phyloP scores from a whole-genome alignment of 2,329 filamentous ascomycete genomes.

The Metarhizium brunneum region DNA sequence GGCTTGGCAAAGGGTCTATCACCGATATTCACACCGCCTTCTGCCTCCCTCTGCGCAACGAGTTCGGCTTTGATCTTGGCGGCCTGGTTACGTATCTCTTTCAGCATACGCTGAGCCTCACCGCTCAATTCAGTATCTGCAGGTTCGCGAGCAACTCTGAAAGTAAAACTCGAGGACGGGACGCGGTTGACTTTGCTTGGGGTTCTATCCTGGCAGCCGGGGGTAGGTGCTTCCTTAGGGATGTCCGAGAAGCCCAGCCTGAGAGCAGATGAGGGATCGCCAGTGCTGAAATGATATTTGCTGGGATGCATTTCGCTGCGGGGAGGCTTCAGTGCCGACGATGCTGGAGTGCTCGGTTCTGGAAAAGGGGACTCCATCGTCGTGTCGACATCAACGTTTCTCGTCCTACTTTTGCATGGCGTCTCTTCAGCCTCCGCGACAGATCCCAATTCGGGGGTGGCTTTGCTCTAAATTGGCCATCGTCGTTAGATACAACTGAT shows the following conservation, averaged over 20 bases:
- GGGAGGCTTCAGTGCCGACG: conserved; percentile 58
- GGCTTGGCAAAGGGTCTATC: conserved; percentile 69
- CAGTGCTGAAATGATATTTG: conserved; percentile 67
- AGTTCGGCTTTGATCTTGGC: conserved; percentile 62
- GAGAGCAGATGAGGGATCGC: conserved; percentile 68
- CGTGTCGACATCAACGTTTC: conserved; percentile 11
- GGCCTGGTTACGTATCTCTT: conserved; percentile 63
- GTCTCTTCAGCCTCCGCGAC: conserved; percentile 35
- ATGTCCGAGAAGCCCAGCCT: conserved; percentile 76
- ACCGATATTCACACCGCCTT: conserved; percentile 29
- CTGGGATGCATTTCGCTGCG: conserved; percentile 86
- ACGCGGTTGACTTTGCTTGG: conserved; percentile 48
- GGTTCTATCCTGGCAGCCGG: conserved; percentile 35
- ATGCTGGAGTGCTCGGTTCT: conserved; percentile 49
- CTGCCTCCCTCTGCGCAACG: conserved; percentile 48
- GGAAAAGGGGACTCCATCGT: conserved; percentile 28
- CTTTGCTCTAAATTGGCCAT: conserved; percentile 16
- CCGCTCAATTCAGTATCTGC: conserved; percentile 47
- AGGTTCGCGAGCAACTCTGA: conserved; percentile 52
- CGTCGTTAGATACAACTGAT: conserved; percentile 2
- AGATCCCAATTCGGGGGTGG: conserved; percentile 27
- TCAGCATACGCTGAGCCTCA: conserved; percentile 51
- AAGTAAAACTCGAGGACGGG: conserved; percentile 55
- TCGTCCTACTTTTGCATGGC: conserved; percentile 17
- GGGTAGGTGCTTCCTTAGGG: conserved; percentile 34